Base-by-base conservation (phyloP, 257 asterid species). In the Nicotiana noctiflora region DNA sequence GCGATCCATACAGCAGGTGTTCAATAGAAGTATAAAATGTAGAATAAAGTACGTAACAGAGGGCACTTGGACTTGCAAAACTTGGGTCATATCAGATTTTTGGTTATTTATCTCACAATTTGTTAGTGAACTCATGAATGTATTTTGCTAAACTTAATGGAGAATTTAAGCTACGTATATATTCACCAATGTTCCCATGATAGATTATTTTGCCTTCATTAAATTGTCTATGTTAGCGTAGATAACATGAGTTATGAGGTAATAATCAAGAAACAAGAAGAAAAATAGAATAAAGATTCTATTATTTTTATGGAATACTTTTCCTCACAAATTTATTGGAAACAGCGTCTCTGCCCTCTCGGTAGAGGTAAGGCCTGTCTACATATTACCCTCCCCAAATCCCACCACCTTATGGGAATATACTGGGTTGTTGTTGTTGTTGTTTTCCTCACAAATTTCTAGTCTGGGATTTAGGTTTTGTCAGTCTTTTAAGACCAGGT, bases 241-340 rank as follows among this genome's bases (percentile, higher is more conserved):
- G 81, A 60, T 3, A 32, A 78, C 25, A 78, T 78, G 81, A 32
- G 72, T 60, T 60, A 59, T n/a, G 81, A 78, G 81, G 81, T 78
- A 60, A 29, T 2, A 23, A 15, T 53, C 2, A 8, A 53, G 2
- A 53, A 4, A 53, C 19, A 15, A 15, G 18, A 15, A 53, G 59
- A 53, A 53, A 53, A 0, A 15, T 53, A 53, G 8, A 15, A 53
- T 15, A 15, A 53, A 14, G 15, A 53, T 1, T 1, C n/a, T 53
- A 5, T 1, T 13, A 53, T 53, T 53, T 53, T 0, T 53, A 15
- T 5, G 18, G 8, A 15, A 13, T 53, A 37, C 7, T 68, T 68
- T 68, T 4, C 29, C 4, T 34, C 7, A 17, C 10, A 3, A 32
- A 1, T 5, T 37, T 5, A n/a, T n/a, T n/a, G n/a, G n/a, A n/a